A percentile compares a stretch with the other conserved stretches of the same genome.
Evolutionary conservation across 306 rosid species (phyloP).

Genomic region (Gleditsia sinensis): DNA sequence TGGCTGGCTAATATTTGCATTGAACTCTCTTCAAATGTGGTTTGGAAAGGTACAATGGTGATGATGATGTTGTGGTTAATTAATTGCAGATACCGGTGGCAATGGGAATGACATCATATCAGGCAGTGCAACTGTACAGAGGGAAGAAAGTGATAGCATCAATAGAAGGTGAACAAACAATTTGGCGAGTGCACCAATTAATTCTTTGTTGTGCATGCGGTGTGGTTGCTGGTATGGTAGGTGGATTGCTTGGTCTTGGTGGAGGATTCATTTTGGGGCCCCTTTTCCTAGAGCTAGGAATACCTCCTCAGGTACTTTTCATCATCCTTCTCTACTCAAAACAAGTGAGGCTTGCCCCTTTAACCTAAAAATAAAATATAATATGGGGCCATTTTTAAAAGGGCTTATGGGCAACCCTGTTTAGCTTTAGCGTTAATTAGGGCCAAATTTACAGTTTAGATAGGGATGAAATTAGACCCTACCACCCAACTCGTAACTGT

Average conservation of each 20-base stretch:
- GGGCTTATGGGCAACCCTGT: too few relatives aligned
- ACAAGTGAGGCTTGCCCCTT: too few relatives aligned
- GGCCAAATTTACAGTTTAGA: too few relatives aligned
- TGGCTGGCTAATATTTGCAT: too few relatives aligned
- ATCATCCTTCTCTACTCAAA: too few relatives aligned
- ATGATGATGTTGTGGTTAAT: neutral
- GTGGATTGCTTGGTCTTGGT: conserved; percentile 82
- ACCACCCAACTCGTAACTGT: too few relatives aligned
- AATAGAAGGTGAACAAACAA: conserved; percentile 56
- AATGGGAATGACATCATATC: conserved; percentile 26
- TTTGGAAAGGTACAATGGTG: too few relatives aligned
- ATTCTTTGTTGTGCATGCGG: conserved; percentile 55
- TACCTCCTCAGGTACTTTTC: conserved; percentile 71
- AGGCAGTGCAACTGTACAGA: conserved; percentile 48
- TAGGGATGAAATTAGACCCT: too few relatives aligned
- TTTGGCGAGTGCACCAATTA: conserved; percentile 51
- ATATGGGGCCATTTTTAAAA: too few relatives aligned
- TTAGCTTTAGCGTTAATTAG: too few relatives aligned
- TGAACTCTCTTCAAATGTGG: too few relatives aligned
- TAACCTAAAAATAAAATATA: too few relatives aligned
- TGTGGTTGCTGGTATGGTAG: conserved; percentile 64
- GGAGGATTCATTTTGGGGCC: conserved; percentile 89
- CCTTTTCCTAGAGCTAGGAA: conserved; percentile 74
- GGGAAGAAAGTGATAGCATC: conserved; percentile 63
- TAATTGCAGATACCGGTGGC: conserved; percentile 33